A percentile compares a stretch with the other conserved stretches of the same genome.
Conservation (phyloP, 768 basidiomycete genomes). For the Cytidiella melzeri region DNA sequence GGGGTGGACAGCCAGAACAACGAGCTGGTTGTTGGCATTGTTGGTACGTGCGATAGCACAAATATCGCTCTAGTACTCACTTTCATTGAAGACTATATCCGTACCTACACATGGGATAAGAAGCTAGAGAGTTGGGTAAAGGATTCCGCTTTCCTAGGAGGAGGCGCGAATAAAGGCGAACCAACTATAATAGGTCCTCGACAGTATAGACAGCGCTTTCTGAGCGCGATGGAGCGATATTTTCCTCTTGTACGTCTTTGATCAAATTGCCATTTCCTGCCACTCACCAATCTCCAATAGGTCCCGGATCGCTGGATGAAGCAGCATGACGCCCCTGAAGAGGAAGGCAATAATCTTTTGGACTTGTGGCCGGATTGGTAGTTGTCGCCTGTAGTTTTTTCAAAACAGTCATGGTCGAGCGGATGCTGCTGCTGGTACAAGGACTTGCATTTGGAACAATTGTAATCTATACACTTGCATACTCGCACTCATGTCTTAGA, state of each 20-base stretch:
- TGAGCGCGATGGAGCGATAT: constrained; percentile 86
- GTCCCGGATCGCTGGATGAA: constrained; percentile 92
- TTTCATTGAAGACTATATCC: constrained; percentile 74
- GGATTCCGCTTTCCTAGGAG: constrained; percentile 83
- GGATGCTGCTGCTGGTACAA: too few relatives aligned
- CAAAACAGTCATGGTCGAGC: too few relatives aligned
- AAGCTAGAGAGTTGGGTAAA: constrained; percentile 98
- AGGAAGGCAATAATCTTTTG: constrained; percentile 43
- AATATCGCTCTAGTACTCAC: not conserved
- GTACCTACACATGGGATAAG: constrained; percentile 98
- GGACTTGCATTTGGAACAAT: too few relatives aligned
- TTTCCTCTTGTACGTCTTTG: constrained; percentile 63
- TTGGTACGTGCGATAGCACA: constrained; percentile 55
- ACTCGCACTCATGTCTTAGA: not conserved
- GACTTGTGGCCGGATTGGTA: constrained; percentile 38
- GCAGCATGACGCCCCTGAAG: constrained; percentile 70
- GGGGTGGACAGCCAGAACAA: constrained; percentile 87
- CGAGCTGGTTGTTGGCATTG: constrained; percentile 94
- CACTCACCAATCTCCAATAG: constrained; percentile 30
- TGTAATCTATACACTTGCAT: not conserved
- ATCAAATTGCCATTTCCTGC: not conserved
- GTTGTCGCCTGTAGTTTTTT: constrained; percentile 5
- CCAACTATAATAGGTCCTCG: constrained; percentile 96
- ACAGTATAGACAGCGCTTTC: constrained; percentile 85
- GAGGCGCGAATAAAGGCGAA: constrained; percentile 71